Evolutionary conservation across 164 flowering plant species (phyloP).

Genomic region (Sedum album): DNA sequence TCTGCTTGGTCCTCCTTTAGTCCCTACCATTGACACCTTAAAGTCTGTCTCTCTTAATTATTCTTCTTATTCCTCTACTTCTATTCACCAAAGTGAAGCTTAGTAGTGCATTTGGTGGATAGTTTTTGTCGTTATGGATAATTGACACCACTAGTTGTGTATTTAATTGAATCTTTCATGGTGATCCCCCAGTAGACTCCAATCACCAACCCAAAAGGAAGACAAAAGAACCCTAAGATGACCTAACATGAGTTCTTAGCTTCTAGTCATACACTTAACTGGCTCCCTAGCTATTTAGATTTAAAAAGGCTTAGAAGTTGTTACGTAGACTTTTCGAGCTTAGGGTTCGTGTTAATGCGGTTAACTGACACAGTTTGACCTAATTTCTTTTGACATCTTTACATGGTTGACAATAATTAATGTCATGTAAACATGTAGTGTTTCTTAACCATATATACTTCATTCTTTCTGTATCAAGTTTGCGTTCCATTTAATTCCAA

Average conservation of each 20-base stretch:
- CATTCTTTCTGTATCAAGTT: not conserved
- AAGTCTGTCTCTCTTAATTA: not conserved
- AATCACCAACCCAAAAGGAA: conserved; percentile 6
- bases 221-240: not conserved
- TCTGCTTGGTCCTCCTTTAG: not conserved
- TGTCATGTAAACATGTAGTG: not conserved
- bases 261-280: not conserved
- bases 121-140: conserved; percentile 1
- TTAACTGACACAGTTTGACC: not conserved
- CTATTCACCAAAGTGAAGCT: not conserved
- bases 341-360: not conserved
- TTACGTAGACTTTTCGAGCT: not conserved
- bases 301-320: not conserved
- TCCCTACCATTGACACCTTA: conserved; percentile 4
- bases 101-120: not conserved
- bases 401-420: not conserved
- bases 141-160: not conserved
- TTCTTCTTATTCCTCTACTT: not conserved
- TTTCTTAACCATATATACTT: not conserved
- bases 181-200: not conserved
- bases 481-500: no score
- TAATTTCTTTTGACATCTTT: not conserved
- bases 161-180: not conserved
- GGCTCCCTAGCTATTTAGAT: not conserved
- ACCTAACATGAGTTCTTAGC: not conserved